Conservation (phyloP, 768 basidiomycete genomes). For the Trametes coccinea region DNA sequence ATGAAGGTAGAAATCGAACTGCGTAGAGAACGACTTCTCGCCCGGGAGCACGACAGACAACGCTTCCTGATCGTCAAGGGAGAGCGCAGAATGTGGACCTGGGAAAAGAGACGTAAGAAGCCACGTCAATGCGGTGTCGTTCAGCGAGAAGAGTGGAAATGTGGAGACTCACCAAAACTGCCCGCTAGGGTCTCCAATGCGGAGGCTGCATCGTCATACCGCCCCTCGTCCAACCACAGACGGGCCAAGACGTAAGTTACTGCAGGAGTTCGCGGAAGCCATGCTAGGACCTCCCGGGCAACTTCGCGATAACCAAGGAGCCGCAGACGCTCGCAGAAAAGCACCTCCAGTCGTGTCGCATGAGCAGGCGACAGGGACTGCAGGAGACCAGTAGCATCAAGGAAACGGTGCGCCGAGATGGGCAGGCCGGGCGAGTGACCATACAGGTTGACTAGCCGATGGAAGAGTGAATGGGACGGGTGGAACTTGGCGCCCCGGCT, state of each 20-base stretch:
- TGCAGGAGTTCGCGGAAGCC: constrained; percentile 79
- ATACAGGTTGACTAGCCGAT: constrained; percentile 58
- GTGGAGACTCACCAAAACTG: constrained; percentile 60
- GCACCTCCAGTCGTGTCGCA: constrained; percentile 66
- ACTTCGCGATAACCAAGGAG: constrained; percentile 60
- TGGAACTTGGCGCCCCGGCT: constrained; percentile 37
- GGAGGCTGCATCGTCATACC: constrained; percentile 71
- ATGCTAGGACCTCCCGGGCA: constrained; percentile 65
- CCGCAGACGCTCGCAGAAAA: constrained; percentile 71
- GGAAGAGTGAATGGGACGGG: constrained; percentile 62
- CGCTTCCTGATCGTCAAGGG: constrained; percentile 63
- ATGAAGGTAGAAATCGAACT: constrained; percentile 78
- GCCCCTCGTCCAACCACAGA: constrained; percentile 64
- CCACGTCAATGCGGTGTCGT: constrained; percentile 9
- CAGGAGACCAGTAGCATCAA: constrained; percentile 66
- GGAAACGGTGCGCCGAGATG: constrained; percentile 65
- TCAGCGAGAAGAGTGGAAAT: not conserved
- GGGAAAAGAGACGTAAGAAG: constrained; percentile 14
- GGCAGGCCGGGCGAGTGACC: constrained; percentile 52
- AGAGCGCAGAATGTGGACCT: constrained; percentile 53
- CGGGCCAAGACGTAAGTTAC: constrained; percentile 72
- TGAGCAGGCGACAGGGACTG: constrained; percentile 68
- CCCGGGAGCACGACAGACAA: constrained; percentile 62
- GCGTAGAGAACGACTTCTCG: constrained; percentile 54
- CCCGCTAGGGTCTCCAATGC: constrained; percentile 75